Evolutionary conservation across 129 eudicot genomes (phyloP).

Genomic region (Scalesia atractyloides): DNA sequence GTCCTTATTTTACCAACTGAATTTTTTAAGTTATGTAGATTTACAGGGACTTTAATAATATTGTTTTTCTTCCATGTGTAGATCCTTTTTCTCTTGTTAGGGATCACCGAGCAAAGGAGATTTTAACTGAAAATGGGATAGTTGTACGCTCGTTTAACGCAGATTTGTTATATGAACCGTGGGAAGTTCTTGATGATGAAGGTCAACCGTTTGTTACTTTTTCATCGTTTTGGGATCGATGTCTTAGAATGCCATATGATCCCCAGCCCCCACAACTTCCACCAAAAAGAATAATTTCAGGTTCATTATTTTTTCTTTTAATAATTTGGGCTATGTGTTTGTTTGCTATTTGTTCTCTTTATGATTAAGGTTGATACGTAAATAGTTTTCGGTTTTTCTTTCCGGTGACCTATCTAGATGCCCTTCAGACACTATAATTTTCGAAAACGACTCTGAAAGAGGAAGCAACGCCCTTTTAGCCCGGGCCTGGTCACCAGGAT

Average conservation of each 20-base stretch:
- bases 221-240: conserved; percentile 84
- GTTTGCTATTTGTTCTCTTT: neutral
- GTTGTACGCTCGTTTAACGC: conserved; percentile 82
- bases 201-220: conserved; percentile 78
- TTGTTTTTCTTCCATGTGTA: conserved; percentile 34
- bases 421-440: conserved; percentile 61
- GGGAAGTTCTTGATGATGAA: conserved; percentile 82
- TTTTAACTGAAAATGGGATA: conserved; percentile 67
- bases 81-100: conserved; percentile 92
- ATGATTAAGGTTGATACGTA: neutral
- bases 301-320: conserved; percentile 30
- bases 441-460: conserved; percentile 84
- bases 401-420: conserved; percentile 81
- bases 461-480: conserved; percentile 97
- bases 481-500: conserved; percentile 98
- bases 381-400: neutral
- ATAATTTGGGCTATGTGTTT: conserved; percentile 3
- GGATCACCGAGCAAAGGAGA: conserved; percentile 88
- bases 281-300: conserved; percentile 88
- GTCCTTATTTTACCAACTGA: too few species aligned
- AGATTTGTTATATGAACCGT: conserved; percentile 92
- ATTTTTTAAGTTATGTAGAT: too few species aligned
- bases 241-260: conserved; percentile 95
- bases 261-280: conserved; percentile 97
- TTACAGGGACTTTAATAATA: too few species aligned